Conservation (phyloP, 2,329 filamentous ascomycete genomes). For the Trichoderma lentiforme region DNA sequence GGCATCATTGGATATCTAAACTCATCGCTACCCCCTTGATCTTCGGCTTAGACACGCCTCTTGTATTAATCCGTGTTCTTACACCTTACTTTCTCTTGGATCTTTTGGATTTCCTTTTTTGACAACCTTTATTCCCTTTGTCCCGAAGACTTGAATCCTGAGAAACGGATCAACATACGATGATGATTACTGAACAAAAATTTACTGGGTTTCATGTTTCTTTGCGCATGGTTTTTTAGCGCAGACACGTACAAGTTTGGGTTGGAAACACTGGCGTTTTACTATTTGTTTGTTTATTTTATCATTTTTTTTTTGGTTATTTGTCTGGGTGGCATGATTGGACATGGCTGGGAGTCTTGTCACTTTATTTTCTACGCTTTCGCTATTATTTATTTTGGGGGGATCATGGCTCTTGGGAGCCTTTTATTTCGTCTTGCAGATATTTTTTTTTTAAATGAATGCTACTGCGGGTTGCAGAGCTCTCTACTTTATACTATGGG, state of each 20-base stretch:
- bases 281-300: not conserved
- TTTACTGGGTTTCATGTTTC: not conserved
- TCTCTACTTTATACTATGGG: not conserved
- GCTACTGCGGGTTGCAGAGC: not conserved
- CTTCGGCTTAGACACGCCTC: not conserved
- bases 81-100: not conserved
- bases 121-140: slow-evolving; percentile 7
- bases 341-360: not conserved
- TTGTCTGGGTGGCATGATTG: not conserved
- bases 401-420: not conserved
- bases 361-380: not conserved
- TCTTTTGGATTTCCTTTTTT: not conserved
- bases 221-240: not conserved
- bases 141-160: not conserved
- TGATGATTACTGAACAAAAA: slow-evolving; percentile 16
- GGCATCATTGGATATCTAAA: no score
- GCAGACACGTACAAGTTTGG: not conserved
- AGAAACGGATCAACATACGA: not conserved
- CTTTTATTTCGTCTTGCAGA: not conserved
- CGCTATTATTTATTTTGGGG: not conserved
- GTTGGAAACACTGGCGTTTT: not conserved
- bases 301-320: not conserved
- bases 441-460: not conserved
- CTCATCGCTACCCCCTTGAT: not conserved
- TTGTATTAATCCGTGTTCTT: slow-evolving; percentile 1